A percentile compares a stretch with the other conserved stretches of the same genome.
phyloP scores from a whole-genome alignment of 148 eudicot species.

The Mesembryanthemum crystallinum region DNA sequence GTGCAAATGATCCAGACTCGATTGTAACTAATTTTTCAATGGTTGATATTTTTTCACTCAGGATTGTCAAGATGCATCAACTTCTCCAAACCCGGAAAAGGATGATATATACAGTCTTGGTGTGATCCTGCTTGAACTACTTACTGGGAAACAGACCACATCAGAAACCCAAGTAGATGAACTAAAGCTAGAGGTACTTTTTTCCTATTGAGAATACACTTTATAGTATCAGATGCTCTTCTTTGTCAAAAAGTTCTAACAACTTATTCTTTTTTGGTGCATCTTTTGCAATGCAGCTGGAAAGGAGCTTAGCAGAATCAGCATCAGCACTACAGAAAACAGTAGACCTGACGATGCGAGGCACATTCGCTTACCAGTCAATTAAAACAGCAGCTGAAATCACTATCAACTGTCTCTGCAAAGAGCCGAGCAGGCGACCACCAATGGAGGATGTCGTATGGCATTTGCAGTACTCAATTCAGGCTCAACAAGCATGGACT shows the following conservation, averaged over 20 bases:
- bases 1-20: no score
- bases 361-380: conserved; percentile 82
- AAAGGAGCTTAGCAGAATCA: conserved; percentile 66
- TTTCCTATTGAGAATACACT: neutral
- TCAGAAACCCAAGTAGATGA: conserved; percentile 56
- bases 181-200: conserved; percentile 56
- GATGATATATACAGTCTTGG: conserved; percentile 79
- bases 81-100: conserved; percentile 52
- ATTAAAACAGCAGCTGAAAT: conserved; percentile 67
- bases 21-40: no score
- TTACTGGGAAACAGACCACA: conserved; percentile 66
- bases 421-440: conserved; percentile 62
- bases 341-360: conserved; percentile 60
- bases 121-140: conserved; percentile 60
- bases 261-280: neutral
- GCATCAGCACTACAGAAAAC: conserved; percentile 56
- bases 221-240: conserved; percentile 17
- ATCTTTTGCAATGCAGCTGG: conserved; percentile 53
- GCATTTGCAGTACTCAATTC: conserved; percentile 90
- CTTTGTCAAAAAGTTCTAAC: no score
- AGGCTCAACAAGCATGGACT: conserved; percentile 92
- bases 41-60: conserved; percentile 14
- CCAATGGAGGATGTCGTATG: conserved; percentile 86
- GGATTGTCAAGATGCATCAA: conserved; percentile 41
- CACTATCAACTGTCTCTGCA: conserved; percentile 57